Percentiles rank a stretch among this genome's conserved stretches.
phyloP scores from a whole-genome alignment of 2,329 filamentous ascomycete genomes.

The Colletotrichum sp. region DNA sequence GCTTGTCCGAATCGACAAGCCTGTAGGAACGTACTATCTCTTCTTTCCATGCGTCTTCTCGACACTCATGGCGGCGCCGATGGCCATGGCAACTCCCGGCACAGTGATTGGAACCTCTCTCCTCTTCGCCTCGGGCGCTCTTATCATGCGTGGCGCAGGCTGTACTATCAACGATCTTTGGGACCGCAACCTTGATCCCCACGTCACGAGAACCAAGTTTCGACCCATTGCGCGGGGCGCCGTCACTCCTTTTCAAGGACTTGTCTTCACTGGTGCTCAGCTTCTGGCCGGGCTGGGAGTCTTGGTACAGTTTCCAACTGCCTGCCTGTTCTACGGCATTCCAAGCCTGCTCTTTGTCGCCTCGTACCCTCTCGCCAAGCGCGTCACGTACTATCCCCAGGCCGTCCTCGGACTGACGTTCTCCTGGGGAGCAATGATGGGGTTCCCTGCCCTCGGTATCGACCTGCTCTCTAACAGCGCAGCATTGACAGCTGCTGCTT shows the following conservation, averaged over 20 bases:
- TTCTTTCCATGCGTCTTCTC: conserved; percentile 88
- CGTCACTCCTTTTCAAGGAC: conserved; percentile 72
- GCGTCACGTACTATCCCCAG: conserved; percentile 88
- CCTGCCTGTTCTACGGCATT: conserved; percentile 79
- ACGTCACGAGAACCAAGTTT: conserved; percentile 76
- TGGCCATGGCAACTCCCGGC: conserved; percentile 63
- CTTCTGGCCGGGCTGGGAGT: conserved; percentile 76
- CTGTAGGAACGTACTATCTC: conserved; percentile 82
- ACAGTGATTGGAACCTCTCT: conserved; percentile 68
- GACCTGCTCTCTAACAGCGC: conserved; percentile 70
- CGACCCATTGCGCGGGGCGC: conserved; percentile 84
- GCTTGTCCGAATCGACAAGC: conserved; percentile 81
- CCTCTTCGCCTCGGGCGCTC: conserved; percentile 77
- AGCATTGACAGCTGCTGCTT: conserved; percentile 69
- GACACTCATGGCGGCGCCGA: conserved; percentile 78
- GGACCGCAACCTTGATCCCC: conserved; percentile 85
- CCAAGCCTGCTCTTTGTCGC: conserved; percentile 78
- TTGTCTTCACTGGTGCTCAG: conserved; percentile 78
- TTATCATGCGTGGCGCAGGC: conserved; percentile 87
- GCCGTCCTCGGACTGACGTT: conserved; percentile 84
- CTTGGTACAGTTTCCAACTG: conserved; percentile 75
- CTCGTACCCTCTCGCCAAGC: conserved; percentile 82
- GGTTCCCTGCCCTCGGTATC: conserved; percentile 82
- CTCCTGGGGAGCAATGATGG: conserved; percentile 89
- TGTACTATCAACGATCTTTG: conserved; percentile 92